These are phyloP conservation scores for Penicillium sp. DNA, from an alignment of 2,329 filamentous ascomycete genomes.

Conservation along the genomic window DNA sequence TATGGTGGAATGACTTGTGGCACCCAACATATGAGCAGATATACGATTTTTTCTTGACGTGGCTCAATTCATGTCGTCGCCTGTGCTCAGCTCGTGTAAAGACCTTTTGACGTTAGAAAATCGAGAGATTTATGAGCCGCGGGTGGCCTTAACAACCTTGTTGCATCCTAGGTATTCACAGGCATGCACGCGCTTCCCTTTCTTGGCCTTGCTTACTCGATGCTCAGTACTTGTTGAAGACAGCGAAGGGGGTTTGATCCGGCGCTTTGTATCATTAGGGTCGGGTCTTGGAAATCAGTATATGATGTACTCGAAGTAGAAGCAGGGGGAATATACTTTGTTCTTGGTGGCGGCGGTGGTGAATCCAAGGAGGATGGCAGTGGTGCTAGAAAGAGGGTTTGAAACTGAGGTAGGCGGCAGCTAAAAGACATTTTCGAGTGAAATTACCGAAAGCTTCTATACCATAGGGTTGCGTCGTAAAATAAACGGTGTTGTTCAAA, in stretches of 20 bases:
- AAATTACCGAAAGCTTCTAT: background rate
- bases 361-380: slow-evolving; percentile 5
- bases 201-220: slow-evolving; percentile 56
- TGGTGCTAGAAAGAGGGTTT: background rate
- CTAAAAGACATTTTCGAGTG: slow-evolving; percentile 7
- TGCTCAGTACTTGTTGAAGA: slow-evolving; percentile 21
- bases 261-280: background rate
- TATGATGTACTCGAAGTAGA: background rate
- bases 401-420: slow-evolving; percentile 9
- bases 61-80: slow-evolving; percentile 54
- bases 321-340: slow-evolving; percentile 1
- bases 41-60: slow-evolving; percentile 50
- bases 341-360: background rate
- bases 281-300: background rate
- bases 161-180: slow-evolving; percentile 52
- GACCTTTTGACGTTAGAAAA: slow-evolving; percentile 36
- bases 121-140: background rate
- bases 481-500: too few relatives aligned
- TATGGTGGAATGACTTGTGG: slow-evolving; percentile 52
- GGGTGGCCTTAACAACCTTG: slow-evolving; percentile 42
- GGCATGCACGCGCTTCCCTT: slow-evolving; percentile 55
- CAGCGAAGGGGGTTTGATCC: background rate
- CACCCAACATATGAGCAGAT: slow-evolving; percentile 49
- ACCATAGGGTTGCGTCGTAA: too few relatives aligned
- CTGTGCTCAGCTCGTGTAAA: slow-evolving; percentile 55